Percentiles rank a stretch among this genome's conserved stretches.
Conservation (phyloP, 208 protist species). For the Novymonas esmeraldas region DNA sequence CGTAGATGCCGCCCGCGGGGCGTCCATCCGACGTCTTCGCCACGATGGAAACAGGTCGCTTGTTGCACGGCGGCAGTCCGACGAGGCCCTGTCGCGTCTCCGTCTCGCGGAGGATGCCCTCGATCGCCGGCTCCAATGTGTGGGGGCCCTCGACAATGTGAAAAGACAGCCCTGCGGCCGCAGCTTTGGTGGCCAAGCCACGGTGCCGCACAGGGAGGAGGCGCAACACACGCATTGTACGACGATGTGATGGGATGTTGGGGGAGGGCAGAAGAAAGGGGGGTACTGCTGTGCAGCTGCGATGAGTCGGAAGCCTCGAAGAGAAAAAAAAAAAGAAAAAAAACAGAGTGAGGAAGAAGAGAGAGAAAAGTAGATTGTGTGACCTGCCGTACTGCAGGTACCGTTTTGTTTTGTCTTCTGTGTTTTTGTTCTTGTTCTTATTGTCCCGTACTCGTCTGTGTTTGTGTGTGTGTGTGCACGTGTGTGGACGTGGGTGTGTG, state of each 20-base stretch:
- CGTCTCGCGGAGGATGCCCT: conserved; percentile 2
- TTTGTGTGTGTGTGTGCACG: not conserved
- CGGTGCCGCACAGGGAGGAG: not conserved
- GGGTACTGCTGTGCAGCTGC: not conserved
- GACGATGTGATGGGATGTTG: not conserved
- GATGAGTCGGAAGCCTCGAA: not conserved
- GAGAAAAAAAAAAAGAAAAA: not conserved
- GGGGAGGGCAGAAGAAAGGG: not conserved
- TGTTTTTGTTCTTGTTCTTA: not conserved
- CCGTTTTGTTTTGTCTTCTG: not conserved
- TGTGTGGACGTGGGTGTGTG: not conserved
- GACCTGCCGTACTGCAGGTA: too few relatives aligned
- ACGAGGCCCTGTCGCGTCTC: conserved; percentile 20
- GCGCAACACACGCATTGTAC: not conserved
- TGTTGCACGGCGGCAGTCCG: conserved; percentile 20
- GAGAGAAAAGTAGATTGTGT: not conserved
- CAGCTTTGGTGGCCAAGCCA: not conserved
- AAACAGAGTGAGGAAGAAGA: not conserved
- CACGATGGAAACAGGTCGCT: conserved; percentile 8
- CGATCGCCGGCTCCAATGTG: conserved; percentile 1
- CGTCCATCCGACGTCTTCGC: conserved; percentile 20
- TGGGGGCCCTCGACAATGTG: conserved; percentile 3
- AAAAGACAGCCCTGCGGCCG: conserved; percentile 6
- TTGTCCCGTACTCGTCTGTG: not conserved
- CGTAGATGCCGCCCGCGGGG: conserved; percentile 17